Percentiles rank a stretch among this genome's conserved stretches.
These are phyloP conservation scores for Fusarium anthophilum DNA, from an alignment of 2,329 filamentous ascomycete species.

Conservation along the genomic window DNA sequence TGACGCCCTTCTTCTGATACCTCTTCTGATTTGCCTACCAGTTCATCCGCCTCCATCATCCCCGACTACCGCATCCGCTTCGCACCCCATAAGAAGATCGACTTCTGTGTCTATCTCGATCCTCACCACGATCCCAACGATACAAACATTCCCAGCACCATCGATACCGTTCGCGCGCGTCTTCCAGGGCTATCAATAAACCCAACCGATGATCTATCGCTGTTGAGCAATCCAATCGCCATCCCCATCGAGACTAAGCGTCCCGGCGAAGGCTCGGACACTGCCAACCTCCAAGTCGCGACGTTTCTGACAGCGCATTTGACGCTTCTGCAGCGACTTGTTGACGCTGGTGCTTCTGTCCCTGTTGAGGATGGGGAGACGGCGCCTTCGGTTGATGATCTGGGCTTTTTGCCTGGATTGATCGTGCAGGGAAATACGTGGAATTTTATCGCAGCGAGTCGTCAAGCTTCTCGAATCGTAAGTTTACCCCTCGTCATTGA, in stretches of 20 bases:
- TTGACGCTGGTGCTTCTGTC: background rate
- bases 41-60: background rate
- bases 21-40: background rate
- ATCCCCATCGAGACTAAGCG: conserved; percentile 22
- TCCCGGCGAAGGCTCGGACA: background rate
- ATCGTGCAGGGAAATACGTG: conserved; percentile 10
- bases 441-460: background rate
- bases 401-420: background rate
- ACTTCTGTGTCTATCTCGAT: conserved; percentile 8
- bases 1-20: rapidly evolving
- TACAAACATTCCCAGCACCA: background rate
- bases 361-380: background rate
- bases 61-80: background rate
- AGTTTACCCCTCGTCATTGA: background rate
- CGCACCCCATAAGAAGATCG: conserved; percentile 9
- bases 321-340: background rate
- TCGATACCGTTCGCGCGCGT: background rate
- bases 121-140: background rate
- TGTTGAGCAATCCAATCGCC: background rate
- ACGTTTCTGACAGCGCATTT: background rate
- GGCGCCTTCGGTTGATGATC: background rate
- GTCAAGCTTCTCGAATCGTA: background rate
- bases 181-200: background rate
- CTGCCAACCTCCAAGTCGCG: background rate
- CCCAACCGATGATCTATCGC: background rate